A percentile compares a stretch with the other conserved stretches of the same genome.
phyloP scores from a whole-genome alignment of 2,329 filamentous ascomycete species.

The Beauveria sp. region DNA sequence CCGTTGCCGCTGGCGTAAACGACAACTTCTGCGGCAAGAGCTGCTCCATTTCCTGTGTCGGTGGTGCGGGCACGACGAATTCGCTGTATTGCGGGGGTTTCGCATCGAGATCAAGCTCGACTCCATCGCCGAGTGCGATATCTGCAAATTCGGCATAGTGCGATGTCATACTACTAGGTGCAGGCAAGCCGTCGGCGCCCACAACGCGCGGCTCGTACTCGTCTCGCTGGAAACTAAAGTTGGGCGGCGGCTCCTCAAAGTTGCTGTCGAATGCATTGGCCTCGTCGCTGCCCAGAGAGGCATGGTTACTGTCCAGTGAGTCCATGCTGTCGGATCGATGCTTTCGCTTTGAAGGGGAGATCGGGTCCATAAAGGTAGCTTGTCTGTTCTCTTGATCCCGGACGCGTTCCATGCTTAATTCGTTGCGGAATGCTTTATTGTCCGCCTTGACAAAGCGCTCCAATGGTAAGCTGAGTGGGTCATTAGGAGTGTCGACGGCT shows the following conservation, averaged over 20 bases:
- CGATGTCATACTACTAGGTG: background rate
- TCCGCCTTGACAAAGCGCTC: conserved; percentile 43
- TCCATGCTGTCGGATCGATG: conserved; percentile 37
- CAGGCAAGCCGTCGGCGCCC: background rate
- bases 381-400: conserved; percentile 18
- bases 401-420: conserved; percentile 34
- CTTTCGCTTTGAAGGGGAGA: conserved; percentile 39
- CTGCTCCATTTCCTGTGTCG: conserved; percentile 5
- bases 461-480: conserved; percentile 29
- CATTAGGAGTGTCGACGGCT: conserved; percentile 29
- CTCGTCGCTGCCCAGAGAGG: conserved; percentile 35
- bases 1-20: too few relatives aligned
- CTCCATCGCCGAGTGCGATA: too few relatives aligned
- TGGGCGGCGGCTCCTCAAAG: conserved; percentile 5
- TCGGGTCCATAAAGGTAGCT: conserved; percentile 27
- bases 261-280: conserved; percentile 21
- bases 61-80: background rate
- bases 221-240: background rate
- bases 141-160: background rate
- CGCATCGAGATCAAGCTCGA: background rate
- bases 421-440: conserved; percentile 43
- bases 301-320: conserved; percentile 39
- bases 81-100: background rate
- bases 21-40: background rate
- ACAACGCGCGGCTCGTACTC: background rate